Evolutionary conservation across 495 filamentous ascomycete genomes (phyloP), one percentile per base, ranked within the genome.

Genomic region (Terfezia boudieri): DNA sequence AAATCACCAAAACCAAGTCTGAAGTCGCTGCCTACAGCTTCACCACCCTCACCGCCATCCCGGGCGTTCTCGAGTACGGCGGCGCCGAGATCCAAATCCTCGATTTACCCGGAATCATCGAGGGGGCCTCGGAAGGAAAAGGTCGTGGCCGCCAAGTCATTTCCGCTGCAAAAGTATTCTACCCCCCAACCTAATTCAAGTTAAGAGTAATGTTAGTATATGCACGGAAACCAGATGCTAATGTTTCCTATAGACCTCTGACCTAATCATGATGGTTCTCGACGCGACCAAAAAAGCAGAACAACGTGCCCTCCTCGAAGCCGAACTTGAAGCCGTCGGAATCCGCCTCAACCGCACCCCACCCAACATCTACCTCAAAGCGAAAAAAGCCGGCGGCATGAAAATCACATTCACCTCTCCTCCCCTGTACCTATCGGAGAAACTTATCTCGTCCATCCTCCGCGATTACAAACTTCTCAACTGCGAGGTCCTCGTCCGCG

Each of bases 361-460:
- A 49, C 90, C 90, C 82, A 96, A 99, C 65, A 99, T 99, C 68
- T 96, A 96, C 66, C 75, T 99, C n/a, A 99, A 99, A 66, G 71
- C 70, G 12, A 99, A 99, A 69, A 96, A 94, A 64, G 85, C 92
- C 7, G 92, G 92, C 50, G 92, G 92, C 37, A 86, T 96, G 86
- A 99, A 96, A 68, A 93, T 96, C 65, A 95, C 82, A 9, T 99
- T 99, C 70, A 81, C 85, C 57, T 71, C 78, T 36, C 81, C 88
- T 7, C 89, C 92, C 8, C 95, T 94, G 64, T 70, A 79, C 54
- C 69, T 99, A 49, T 90, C 96, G 64, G 92, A 96, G 71, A 95
- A 92, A 72, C 93, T 96, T 79, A 76, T 96, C 58, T 90, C 78
- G 70, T 93, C 90, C 70, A 93, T 99, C 63, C 72, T 96, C 37